Evolutionary conservation across 225 moss, liverwort and hornwort species (phyloP), one percentile per base, ranked within the genome.

Genomic region (Rhytidiadelphus loreus): DNA sequence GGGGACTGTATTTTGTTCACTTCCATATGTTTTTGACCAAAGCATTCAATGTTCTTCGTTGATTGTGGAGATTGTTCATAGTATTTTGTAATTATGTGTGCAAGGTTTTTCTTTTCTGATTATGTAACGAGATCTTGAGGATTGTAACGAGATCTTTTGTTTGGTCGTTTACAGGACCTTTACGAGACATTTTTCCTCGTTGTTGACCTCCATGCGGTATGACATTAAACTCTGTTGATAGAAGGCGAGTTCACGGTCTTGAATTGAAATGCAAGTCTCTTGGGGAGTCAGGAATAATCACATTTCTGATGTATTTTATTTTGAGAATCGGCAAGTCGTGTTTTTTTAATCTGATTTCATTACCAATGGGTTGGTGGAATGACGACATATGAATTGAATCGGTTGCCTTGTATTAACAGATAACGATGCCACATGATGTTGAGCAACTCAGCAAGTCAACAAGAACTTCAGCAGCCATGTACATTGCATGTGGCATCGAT

Each of bases 171-270:
- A 18, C 95, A 98, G 99, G 99, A 99, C 44, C 91, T 95, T 44
- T 97, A 99, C 72, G 96, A 99, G 87, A 99, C 99, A 56, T 93
- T 97, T 72, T 99, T 97, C 89, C 97, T 99, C 82, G 97, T 99
- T 41, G 99, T 99, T 53, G 99, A 97, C 92, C 96, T 99, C 57
- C 99, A 99, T 93, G 99, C 99, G 93, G 98, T 98, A 96, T 30
- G 83, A n/a, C 70, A 46, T 59, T n/a, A 75, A 83, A 76, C 46
- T 82, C 53, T 89, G 53, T 70, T 86, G 50, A 86, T 73, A 78
- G 71, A 72, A 57, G 65, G 52, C 82, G 68, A 89, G 29, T 71
- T 75, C 61, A 53, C 50, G 80, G 83, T 61, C 44, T 88, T 83
- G 13, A 79, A 68, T 56, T 90, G 87, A 86, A 56, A 32, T 72